Evolutionary conservation across 2,329 filamentous ascomycete species (phyloP), one percentile per base, ranked within the genome.

Genomic region (Blumeria hordei): DNA sequence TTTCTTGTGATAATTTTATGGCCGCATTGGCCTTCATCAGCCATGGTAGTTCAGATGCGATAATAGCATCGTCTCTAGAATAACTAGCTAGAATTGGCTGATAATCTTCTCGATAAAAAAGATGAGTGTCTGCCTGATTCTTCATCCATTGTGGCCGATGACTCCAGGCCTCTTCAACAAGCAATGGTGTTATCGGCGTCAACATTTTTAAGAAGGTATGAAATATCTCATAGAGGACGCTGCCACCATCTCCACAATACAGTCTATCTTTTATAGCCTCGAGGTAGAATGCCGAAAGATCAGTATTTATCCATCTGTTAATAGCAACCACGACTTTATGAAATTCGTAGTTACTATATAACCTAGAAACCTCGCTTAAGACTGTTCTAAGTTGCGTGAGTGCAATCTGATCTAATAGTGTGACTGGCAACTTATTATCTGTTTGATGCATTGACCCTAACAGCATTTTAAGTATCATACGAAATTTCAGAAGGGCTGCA

Each of bases 221-320:
- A 58, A 90, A 80, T 55, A 95, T 77, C 33, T 76, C 72, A 60
- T 77, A 74, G 51, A 85, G 68, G 4, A 76, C 72, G 50, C 83
- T 82, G 12, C 76, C 73, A 12, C 77, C 76, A 57, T 81, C 77
- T 34, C 84, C 85, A 49, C 88, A 92, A 70, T 98, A 98, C 1
- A 96, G 72, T 3, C 86, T 75, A 63, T 98, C 92, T 68, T 98
- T 98, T 62, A 88, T 74, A 0, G 85, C 80, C 67, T 98, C 92
- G 56, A 98, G 78, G 67, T 96, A 98, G 67, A 95, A 94, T 0
- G 90, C 83, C 0, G 88, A 95, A 28, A 98, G 74, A 60, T 95
- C 85, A 28, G 74, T 79, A 55, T 80, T 79, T 57, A 94, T 74
- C 81, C 88, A 95, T 59, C 78, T 77, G 67, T 88, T 93, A 59